Evolutionary conservation across 805 yeast genomes (phyloP), one percentile per base, ranked within the genome.

Genomic region (Pichia rugopelliculosa): DNA sequence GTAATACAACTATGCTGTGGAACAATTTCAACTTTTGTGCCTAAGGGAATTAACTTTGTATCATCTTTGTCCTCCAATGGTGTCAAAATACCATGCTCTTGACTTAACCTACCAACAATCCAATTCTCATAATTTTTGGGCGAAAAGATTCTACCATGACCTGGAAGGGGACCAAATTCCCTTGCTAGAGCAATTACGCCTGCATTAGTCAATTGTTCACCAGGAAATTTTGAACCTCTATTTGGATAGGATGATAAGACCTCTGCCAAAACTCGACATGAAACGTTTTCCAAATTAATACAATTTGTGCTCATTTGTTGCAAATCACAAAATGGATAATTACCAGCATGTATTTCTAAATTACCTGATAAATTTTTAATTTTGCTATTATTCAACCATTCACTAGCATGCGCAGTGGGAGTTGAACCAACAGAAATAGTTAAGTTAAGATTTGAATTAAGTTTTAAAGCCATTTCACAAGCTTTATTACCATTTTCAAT

Each of bases 1-100:
- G 85, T 76, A 46, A 85, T 84, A 61, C 91, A 84, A 10, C 79
- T 67, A 59, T 85, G 91, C 59, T 85, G 89, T 3, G 88, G 87
- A 23, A 77, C 53, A 26, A 85, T 69, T 22, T 66, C 64, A 9
- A 84, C 71, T 49, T 73, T 71, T 1, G 79, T 70, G 1, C 87
- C 88, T 26, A 65, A 52, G 20, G 80, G 80, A 22, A 77, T 69
- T 57, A 77, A 61, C 36, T 62, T 48, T 13, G 68, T 60, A 13
- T 57, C 54, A 2, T 57, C 45, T 6, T 45, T 43, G 4, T 62
- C 66, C 6, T 59, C 61, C 15, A 60, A 53, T 3, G 85, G 80
- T 18, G 66, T 69, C 43, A 84, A 63, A 38, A 86, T 80, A 11
- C 91, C 95, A 59, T 86, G 95, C 57, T 86, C 93, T 60, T 85